Conservation (phyloP, 1,284 basidiomycete genomes). For the Tranzscheliella williamsii region DNA sequence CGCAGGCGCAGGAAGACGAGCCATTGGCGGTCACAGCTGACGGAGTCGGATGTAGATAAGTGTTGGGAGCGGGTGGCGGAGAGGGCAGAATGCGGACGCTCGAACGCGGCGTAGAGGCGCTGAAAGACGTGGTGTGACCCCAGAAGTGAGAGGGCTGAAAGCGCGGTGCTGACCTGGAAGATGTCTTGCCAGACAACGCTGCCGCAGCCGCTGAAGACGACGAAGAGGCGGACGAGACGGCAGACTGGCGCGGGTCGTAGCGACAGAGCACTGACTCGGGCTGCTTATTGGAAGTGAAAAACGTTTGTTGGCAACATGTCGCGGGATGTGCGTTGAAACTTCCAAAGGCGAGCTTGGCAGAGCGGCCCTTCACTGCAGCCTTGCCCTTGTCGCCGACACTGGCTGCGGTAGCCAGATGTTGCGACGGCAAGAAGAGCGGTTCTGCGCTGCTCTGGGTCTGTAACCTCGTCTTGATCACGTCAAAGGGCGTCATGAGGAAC, state of each 20-base stretch:
- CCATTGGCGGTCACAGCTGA: constrained; percentile 32
- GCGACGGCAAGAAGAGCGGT: constrained; percentile 45
- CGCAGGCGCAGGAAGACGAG: constrained; percentile 37
- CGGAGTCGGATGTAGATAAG: constrained; percentile 20
- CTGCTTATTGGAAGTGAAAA: constrained; percentile 55
- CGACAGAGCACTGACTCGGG: constrained; percentile 50
- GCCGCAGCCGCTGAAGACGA: constrained; percentile 2
- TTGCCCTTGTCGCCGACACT: constrained; percentile 14
- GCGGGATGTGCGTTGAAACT: constrained; percentile 32
- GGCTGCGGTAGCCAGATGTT: constrained; percentile 13
- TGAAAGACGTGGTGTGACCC: constrained; percentile 23
- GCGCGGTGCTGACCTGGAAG: constrained; percentile 44
- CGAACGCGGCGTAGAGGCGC: constrained; percentile 13
- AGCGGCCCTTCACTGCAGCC: background rate
- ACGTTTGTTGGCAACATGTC: constrained; percentile 61
- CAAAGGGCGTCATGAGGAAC: constrained; percentile 90
- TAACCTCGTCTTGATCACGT: constrained; percentile 88
- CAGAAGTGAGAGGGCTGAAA: constrained; percentile 10
- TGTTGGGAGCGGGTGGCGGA: constrained; percentile 25
- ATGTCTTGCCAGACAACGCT: constrained; percentile 4
- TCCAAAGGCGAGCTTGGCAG: constrained; percentile 3
- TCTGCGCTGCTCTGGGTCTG: constrained; percentile 70
- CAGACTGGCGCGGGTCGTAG: constrained; percentile 54
- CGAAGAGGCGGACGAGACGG: constrained; percentile 7
- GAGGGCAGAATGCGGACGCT: constrained; percentile 36